Conservation (phyloP, 352 stramenopile genomes). For the Phytopythium ostracodes region DNA sequence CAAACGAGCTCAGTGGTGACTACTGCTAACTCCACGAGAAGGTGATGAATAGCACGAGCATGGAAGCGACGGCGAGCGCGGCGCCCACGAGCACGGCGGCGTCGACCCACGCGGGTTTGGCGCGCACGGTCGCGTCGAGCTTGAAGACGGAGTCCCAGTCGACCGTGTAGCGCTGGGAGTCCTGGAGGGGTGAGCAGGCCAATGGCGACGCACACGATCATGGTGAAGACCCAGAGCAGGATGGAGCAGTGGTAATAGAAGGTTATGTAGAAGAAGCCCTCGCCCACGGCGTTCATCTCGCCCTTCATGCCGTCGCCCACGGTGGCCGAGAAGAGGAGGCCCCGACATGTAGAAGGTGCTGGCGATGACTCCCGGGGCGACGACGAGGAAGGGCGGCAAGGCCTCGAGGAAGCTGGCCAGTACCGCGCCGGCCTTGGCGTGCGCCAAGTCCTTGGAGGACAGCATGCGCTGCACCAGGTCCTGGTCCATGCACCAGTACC, state of each 20-base stretch:
- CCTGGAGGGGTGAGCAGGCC: slow-evolving; percentile 44
- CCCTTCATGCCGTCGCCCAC: slow-evolving; percentile 40
- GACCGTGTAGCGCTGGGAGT: slow-evolving; percentile 48
- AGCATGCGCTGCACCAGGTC: slow-evolving; percentile 63
- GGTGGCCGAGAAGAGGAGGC: slow-evolving; percentile 58
- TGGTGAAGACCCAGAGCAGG: slow-evolving; percentile 43
- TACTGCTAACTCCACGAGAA: slow-evolving; percentile 11
- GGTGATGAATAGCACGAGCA: slow-evolving; percentile 37
- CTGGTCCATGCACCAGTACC: slow-evolving; percentile 78
- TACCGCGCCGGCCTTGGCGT: slow-evolving; percentile 49
- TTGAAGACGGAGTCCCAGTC: slow-evolving; percentile 48
- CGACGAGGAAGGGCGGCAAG: slow-evolving; percentile 63
- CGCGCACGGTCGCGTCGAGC: slow-evolving; percentile 41
- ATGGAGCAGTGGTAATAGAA: slow-evolving; percentile 69
- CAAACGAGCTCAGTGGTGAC: not conserved
- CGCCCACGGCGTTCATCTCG: slow-evolving; percentile 29
- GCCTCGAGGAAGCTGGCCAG: slow-evolving; percentile 62
- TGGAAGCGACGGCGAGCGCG: slow-evolving; percentile 29
- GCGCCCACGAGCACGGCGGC: slow-evolving; percentile 1
- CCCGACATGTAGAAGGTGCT: slow-evolving; percentile 57
- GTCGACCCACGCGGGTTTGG: slow-evolving; percentile 49
- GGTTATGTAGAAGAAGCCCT: slow-evolving; percentile 70
- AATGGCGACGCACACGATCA: slow-evolving; percentile 46
- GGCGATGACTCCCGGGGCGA: slow-evolving; percentile 60
- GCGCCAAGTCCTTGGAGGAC: slow-evolving; percentile 61